A percentile compares a stretch with the other conserved stretches of the same genome.
Evolutionary conservation across 306 rosid species (phyloP).

Genomic region (Dalbergia oliveri): DNA sequence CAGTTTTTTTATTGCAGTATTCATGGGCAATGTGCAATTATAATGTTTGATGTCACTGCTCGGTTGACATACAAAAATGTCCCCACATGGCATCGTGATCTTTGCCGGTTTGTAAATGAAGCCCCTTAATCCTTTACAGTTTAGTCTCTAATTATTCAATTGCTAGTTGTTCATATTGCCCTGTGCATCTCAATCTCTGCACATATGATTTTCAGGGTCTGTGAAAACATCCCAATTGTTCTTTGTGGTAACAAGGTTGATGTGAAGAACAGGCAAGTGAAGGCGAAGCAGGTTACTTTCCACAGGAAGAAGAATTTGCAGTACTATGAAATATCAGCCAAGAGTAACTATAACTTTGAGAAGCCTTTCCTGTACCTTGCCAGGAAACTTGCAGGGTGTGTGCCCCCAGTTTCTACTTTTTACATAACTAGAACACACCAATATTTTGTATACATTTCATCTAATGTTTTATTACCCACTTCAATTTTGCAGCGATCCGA

Average conservation of each 20-base stretch:
- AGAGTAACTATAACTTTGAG: slow-evolving; percentile 88
- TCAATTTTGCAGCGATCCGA: slow-evolving; percentile 68
- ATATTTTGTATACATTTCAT: background rate
- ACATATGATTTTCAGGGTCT: slow-evolving; percentile 59
- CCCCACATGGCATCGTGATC: slow-evolving; percentile 88
- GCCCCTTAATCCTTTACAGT: background rate
- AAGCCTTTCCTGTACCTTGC: slow-evolving; percentile 83
- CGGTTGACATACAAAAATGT: slow-evolving; percentile 78
- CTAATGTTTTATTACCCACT: background rate
- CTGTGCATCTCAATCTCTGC: background rate
- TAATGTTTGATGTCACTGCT: slow-evolving; percentile 87
- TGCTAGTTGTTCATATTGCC: background rate
- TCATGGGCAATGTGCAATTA: slow-evolving; percentile 85
- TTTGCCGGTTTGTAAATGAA: slow-evolving; percentile 60
- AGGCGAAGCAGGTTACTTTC: slow-evolving; percentile 89
- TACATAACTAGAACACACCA: too few relatives aligned
- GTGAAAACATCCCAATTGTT: slow-evolving; percentile 86
- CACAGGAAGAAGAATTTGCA: slow-evolving; percentile 84
- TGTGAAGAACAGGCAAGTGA: slow-evolving; percentile 89
- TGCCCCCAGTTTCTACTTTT: background rate
- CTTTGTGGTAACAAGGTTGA: slow-evolving; percentile 91
- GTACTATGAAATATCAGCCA: slow-evolving; percentile 86
- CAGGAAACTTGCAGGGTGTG: slow-evolving; percentile 88
- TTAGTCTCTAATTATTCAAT: background rate
- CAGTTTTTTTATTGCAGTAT: slow-evolving; percentile 54